These are phyloP conservation scores for Trichophyton mentagrophytes DNA, from an alignment of 2,329 filamentous ascomycete genomes.

Conservation along the genomic window DNA sequence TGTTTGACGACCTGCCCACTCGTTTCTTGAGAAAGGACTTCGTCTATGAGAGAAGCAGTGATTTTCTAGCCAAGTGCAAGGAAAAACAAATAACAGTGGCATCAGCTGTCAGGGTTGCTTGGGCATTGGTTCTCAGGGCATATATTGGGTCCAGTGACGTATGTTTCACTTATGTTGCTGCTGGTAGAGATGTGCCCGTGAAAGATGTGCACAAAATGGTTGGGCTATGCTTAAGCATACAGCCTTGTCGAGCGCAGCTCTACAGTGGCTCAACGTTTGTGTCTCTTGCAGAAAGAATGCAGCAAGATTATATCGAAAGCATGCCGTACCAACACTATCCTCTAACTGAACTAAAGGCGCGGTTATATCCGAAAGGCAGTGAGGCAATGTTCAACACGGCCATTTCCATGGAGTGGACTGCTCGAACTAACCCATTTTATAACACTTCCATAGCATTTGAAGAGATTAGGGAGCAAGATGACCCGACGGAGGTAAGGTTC, in stretches of 20 bases:
- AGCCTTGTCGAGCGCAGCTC: slow-evolving; percentile 6
- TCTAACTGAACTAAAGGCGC: slow-evolving; percentile 8
- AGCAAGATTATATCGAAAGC: slow-evolving; percentile 36
- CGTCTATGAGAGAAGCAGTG: not conserved
- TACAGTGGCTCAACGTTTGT: slow-evolving; percentile 18
- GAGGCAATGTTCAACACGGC: slow-evolving; percentile 10
- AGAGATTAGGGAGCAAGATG: slow-evolving; percentile 9
- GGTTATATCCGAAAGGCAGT: slow-evolving; percentile 7
- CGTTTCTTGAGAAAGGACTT: not conserved
- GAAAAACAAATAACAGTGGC: slow-evolving; percentile 13
- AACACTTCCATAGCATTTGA: slow-evolving; percentile 3
- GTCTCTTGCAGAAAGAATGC: slow-evolving; percentile 32
- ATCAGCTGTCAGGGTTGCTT: slow-evolving; percentile 15
- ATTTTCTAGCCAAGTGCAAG: slow-evolving; percentile 5
- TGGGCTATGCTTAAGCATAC: slow-evolving; percentile 7
- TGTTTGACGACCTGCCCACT: not conserved
- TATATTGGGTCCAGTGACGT: slow-evolving; percentile 15
- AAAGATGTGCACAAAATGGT: slow-evolving; percentile 7
- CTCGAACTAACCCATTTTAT: slow-evolving; percentile 6
- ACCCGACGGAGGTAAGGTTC: slow-evolving; percentile 8
- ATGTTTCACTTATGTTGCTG: slow-evolving; percentile 15
- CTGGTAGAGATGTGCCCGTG: slow-evolving; percentile 8
- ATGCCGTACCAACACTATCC: slow-evolving; percentile 21
- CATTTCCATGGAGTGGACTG: slow-evolving; percentile 8
- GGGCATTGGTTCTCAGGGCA: slow-evolving; percentile 15